These are phyloP conservation scores for Scutellaria galericulata DNA, from an alignment of 257 asterid species.

Conservation along the genomic window DNA sequence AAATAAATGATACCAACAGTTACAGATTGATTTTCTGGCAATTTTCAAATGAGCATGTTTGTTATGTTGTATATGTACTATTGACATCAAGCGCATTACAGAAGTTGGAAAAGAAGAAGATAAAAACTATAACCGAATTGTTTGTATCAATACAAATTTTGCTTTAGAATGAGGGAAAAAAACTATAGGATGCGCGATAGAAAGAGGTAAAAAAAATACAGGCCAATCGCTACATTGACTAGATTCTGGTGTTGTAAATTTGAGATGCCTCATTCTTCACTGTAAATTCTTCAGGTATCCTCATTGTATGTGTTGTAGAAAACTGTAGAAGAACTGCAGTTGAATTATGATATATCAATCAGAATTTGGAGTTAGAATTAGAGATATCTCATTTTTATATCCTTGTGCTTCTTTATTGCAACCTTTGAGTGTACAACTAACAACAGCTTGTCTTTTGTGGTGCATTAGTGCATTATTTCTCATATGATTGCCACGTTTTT, in stretches of 20 bases:
- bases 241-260: slow-evolving; percentile 11
- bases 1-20: slow-evolving; percentile 40
- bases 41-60: slow-evolving; percentile 23
- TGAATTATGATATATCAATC: not conserved
- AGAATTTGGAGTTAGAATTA: not conserved
- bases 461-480: not conserved
- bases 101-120: slow-evolving; percentile 30
- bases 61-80: slow-evolving; percentile 37
- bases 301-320: not conserved
- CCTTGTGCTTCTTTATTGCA: not conserved
- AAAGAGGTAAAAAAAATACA: slow-evolving; percentile 13
- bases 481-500: not conserved
- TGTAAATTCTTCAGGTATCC: slow-evolving; percentile 10
- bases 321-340: not conserved
- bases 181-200: slow-evolving; percentile 19
- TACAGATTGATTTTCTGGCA: slow-evolving; percentile 26
- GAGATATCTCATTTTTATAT: not conserved
- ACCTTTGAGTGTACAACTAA: not conserved
- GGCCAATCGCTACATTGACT: not conserved
- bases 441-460: not conserved
- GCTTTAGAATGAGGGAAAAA: not conserved
- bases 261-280: slow-evolving; percentile 15
- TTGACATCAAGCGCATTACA: slow-evolving; percentile 24
- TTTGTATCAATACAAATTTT: slow-evolving; percentile 22
- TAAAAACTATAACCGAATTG: slow-evolving; percentile 31